A percentile compares a stretch with the other conserved stretches of the same genome.
phyloP scores from a whole-genome alignment of 169 alveolate species.

The Babesia microti region DNA sequence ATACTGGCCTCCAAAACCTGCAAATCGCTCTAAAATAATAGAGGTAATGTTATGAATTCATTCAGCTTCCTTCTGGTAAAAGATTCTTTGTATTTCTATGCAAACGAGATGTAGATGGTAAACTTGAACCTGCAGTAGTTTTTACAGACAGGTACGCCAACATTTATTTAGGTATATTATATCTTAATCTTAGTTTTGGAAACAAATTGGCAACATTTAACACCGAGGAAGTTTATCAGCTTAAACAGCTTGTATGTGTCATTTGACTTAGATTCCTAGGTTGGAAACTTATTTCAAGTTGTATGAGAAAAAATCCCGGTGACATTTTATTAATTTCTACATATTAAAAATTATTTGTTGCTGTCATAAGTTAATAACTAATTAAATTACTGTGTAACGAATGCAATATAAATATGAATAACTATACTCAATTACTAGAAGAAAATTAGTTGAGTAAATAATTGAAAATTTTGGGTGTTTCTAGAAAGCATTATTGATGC shows the following conservation, averaged over 20 bases:
- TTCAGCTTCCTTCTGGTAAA: conserved; percentile 63
- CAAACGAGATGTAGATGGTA: conserved; percentile 66
- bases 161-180: not conserved
- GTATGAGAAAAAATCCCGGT: conserved; percentile 14
- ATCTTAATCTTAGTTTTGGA: conserved; percentile 18
- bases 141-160: conserved; percentile 52
- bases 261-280: conserved; percentile 16
- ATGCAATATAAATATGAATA: not conserved
- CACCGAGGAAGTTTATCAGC: conserved; percentile 43
- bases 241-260: conserved; percentile 25
- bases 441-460: not conserved
- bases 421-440: not conserved
- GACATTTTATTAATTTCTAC: not conserved
- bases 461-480: conserved; percentile 1
- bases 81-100: conserved; percentile 56
- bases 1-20: conserved; percentile 63
- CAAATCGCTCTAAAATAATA: conserved; percentile 26
- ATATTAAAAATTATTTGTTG: not conserved
- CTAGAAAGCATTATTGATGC: not conserved
- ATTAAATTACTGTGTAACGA: not conserved
- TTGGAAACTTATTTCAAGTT: conserved; percentile 13
- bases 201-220: conserved; percentile 29
- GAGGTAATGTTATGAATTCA: conserved; percentile 16
- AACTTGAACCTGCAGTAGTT: conserved; percentile 60
- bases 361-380: conserved; percentile 1